Conservation (phyloP, 2,329 filamentous ascomycete genomes). For the Fusarium gaditjirri region DNA sequence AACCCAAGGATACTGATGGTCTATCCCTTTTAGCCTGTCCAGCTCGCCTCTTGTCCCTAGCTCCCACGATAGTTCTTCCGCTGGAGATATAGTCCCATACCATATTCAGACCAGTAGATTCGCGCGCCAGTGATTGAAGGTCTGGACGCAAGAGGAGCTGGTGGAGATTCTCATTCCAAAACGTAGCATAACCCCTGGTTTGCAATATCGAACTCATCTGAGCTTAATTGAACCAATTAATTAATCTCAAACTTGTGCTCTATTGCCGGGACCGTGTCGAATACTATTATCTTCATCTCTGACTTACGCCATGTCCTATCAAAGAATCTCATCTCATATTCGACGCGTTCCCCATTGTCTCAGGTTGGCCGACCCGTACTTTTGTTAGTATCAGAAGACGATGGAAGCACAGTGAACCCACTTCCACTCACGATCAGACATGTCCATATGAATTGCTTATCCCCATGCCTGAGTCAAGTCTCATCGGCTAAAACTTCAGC, state of each 20-base stretch:
- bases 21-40: conserved; percentile 3
- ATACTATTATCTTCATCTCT: neutral
- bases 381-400: conserved; percentile 3
- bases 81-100: conserved; percentile 4
- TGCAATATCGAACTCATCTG: conserved; percentile 27
- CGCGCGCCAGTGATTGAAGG: neutral
- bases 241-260: conserved; percentile 22
- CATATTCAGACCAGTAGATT: conserved; percentile 18
- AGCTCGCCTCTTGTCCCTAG: conserved; percentile 17
- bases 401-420: conserved; percentile 17
- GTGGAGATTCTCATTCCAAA: conserved; percentile 29
- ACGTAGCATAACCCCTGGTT: conserved; percentile 9
- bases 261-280: conserved; percentile 5
- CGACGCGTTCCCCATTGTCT: conserved; percentile 2
- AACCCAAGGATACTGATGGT: neutral
- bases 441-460: conserved; percentile 3
- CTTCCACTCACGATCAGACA: neutral
- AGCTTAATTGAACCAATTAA: conserved; percentile 36
- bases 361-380: conserved; percentile 6
- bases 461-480: neutral
- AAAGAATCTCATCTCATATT: conserved; percentile 25
- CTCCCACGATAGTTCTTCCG: conserved; percentile 17
- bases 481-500: conserved; percentile 45
- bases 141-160: neutral
- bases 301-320: neutral